Base-by-base conservation (phyloP, 108 stramenopile genomes). In the Skeletonema grethae region DNA sequence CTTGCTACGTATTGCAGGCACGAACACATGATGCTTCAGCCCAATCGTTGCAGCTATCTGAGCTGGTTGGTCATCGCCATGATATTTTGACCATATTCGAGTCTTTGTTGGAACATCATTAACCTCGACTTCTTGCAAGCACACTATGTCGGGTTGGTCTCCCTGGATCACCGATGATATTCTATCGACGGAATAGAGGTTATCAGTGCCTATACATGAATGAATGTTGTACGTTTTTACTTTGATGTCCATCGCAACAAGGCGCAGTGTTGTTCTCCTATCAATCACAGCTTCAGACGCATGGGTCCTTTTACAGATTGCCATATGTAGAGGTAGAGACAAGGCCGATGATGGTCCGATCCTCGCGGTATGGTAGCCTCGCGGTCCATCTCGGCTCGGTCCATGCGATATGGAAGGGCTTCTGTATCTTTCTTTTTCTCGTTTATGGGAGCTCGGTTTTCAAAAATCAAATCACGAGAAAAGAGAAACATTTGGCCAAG, bases 121-220 rank as follows among this genome's bases (percentile, higher is more conserved):
- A 2, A 84, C 70, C 63, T 86, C 77, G 18, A 84, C 85, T 80
- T 88, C 87, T 83, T 88, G 87, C 16, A 88, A 60, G 69, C 87
- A 88, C 16, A 88, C 57, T 53, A 88, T 58, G 34, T 86, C 83
- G 10, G 84, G 48, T 31, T 76, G 56, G n/a, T 18, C 24, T 29
- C 70, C 18, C 7, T 18, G 8, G 5, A 67, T 67, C 25, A 35
- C 48, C 30, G n/a, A 1, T 29, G 65, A 50, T 8, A 67, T 30
- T 13, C 48, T 43, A 4, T 48, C 45, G 30, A 18, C 5, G 53
- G 53, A 67, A 45, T 67, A 67, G 9, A 30, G 25, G n/a, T 50
- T 50, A 15, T 67, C 65, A 25, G 46, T 67, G 13, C 65, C 65
- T 18, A 67, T 34, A 15, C 65, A 67, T n/a, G 65, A 67, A 34